Conservation (phyloP, 2,329 filamentous ascomycete species). For the Nothophoma quercina region DNA sequence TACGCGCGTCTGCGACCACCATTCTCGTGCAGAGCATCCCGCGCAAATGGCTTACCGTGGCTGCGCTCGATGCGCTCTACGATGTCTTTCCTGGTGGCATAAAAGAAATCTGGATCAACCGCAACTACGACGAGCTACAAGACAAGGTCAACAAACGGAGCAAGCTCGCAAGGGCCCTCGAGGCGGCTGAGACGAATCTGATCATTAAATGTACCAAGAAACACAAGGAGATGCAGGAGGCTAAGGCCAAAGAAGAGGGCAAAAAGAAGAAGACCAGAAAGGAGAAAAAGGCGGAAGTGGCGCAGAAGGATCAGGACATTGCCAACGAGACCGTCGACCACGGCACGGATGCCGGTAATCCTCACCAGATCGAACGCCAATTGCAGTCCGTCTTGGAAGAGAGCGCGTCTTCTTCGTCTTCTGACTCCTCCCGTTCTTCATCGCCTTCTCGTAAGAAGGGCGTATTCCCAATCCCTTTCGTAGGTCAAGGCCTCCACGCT, state of each 20-base stretch:
- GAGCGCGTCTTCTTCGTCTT: slow-evolving; percentile 36
- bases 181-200: slow-evolving; percentile 83
- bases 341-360: slow-evolving; percentile 64
- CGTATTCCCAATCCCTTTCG: slow-evolving; percentile 52
- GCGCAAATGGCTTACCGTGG: slow-evolving; percentile 84
- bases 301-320: slow-evolving; percentile 62
- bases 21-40: slow-evolving; percentile 93
- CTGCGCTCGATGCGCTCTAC: slow-evolving; percentile 83
- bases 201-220: slow-evolving; percentile 81
- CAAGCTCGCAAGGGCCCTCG: slow-evolving; percentile 73
- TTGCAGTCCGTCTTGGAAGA: slow-evolving; percentile 55
- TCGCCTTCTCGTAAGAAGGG: slow-evolving; percentile 42
- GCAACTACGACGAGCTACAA: slow-evolving; percentile 81
- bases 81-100: slow-evolving; percentile 97
- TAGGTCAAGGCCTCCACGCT: slow-evolving; percentile 55
- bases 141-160: slow-evolving; percentile 84
- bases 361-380: slow-evolving; percentile 62
- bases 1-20: slow-evolving; percentile 92
- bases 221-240: slow-evolving; percentile 72
- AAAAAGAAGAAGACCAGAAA: slow-evolving; percentile 60
- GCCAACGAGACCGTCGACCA: slow-evolving; percentile 61
- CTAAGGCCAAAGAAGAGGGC: slow-evolving; percentile 69
- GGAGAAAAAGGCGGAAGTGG: slow-evolving; percentile 69
- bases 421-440: slow-evolving; percentile 45
- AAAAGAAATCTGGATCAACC: slow-evolving; percentile 95